Evolutionary conservation across 306 rosid genomes (phyloP), one percentile per base, ranked within the genome.

Genomic region (Cicer yamashitae): DNA sequence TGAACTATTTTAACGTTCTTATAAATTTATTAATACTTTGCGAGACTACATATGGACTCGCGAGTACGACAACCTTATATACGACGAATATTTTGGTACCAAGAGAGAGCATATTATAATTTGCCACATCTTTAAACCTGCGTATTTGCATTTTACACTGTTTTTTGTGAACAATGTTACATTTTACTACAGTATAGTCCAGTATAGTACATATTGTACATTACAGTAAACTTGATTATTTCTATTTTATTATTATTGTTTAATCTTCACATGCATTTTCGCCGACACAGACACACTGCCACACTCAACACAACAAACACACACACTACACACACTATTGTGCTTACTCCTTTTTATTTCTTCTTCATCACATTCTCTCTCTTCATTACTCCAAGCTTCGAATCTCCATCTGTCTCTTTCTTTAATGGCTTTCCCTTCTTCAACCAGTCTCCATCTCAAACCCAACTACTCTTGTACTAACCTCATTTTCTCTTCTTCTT

Each of bases 351-450:
- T 66, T 66, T 66, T 41, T 2, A n/a, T 54, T 73, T 37, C 7
- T 20, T n/a, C 9, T 3, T 3, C 37, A 5, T 6, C 12, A 3
- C 5, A 10, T 15, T 90, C 88, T 89, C 89, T 87, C 89, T 86
- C 89, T 74, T 86, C 89, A 73, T 88, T 70, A 82, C 91, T 82
- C 77, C 54, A 87, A 89, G 91, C 91, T 91, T 88, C 88, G 96
- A 91, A 87, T 89, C 90, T 86, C 88, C 62, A 40, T 71, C 72
- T 80, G 86, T 85, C 85, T 80, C 84, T 90, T 89, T 82, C 83
- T 83, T 89, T 85, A 87, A 87, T 91, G 96, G 86, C 90, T 53
- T 79, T 89, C 82, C 81, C 84, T 82, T 82, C 63, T 63, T 22
- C 82, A 76, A 70, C 84, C 57, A 54, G 71, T 82, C 81, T 57